These are phyloP conservation scores for Sequoiadendron giganteum DNA, from an alignment of 75 land plant genomes.

Conservation along the genomic window DNA sequence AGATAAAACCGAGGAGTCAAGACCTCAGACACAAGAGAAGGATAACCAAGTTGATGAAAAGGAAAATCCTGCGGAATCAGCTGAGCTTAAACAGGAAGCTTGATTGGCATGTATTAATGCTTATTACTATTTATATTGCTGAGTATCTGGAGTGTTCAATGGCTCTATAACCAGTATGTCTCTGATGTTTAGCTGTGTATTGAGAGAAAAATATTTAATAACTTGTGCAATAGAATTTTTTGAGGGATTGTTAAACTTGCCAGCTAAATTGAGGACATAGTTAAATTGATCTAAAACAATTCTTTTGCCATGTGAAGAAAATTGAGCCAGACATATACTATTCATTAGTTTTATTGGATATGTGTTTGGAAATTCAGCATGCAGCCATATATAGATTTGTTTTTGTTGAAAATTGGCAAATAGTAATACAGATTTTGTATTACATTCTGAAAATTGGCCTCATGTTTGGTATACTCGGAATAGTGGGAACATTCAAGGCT, in stretches of 20 bases:
- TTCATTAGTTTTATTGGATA: neutral
- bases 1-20: conserved; percentile 7
- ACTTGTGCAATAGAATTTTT: neutral
- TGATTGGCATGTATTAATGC: neutral
- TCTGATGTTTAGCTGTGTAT: neutral
- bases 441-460: too few species aligned
- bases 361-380: neutral
- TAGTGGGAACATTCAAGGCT: neutral
- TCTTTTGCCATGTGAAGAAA: neutral
- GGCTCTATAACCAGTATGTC: neutral
- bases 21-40: neutral
- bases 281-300: neutral
- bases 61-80: neutral
- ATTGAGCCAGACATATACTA: neutral
- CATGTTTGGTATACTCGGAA: neutral
- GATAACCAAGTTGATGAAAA: neutral
- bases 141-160: neutral
- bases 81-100: neutral
- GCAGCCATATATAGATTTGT: neutral
- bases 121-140: neutral
- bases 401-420: too few species aligned
- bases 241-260: neutral
- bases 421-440: too few species aligned
- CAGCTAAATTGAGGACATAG: neutral
- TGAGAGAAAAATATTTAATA: neutral